A percentile compares a stretch with the other conserved stretches of the same genome.
phyloP scores from a whole-genome alignment of 2,329 filamentous ascomycete species.

The Fusarium ramigenum region DNA sequence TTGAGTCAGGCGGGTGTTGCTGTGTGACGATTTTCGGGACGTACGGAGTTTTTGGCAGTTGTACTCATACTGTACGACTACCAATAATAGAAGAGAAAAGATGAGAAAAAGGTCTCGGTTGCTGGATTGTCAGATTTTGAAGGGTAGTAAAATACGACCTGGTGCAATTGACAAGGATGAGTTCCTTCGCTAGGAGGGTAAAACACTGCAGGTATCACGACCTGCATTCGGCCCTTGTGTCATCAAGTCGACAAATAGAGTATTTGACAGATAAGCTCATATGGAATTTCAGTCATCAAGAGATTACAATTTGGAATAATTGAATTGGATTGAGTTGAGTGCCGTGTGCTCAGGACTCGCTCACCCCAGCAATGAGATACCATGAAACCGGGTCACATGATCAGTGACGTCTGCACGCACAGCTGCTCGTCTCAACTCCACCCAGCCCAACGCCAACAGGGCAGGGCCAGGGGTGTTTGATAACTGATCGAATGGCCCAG shows the following conservation, averaged over 20 bases:
- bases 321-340: neutral
- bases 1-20: constrained; percentile 9
- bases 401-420: constrained; percentile 35
- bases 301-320: too few relatives aligned
- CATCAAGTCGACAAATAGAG: neutral
- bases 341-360: neutral
- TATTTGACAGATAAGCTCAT: neutral
- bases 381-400: constrained; percentile 35
- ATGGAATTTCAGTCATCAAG: neutral
- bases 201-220: neutral
- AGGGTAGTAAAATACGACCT: neutral
- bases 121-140: neutral
- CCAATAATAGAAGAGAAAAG: neutral
- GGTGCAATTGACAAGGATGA: neutral
- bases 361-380: neutral
- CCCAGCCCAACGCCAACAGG: constrained; percentile 18
- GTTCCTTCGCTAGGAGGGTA: neutral
- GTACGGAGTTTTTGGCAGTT: constrained; percentile 13
- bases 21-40: constrained; percentile 25
- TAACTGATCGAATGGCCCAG: neutral
- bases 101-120: neutral
- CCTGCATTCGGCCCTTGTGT: neutral
- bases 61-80: neutral
- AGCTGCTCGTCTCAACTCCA: constrained; percentile 31
- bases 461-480: constrained; percentile 11